Evolutionary conservation across 768 basidiomycete genomes (phyloP).

Genomic region (Tulasnella sp.): DNA sequence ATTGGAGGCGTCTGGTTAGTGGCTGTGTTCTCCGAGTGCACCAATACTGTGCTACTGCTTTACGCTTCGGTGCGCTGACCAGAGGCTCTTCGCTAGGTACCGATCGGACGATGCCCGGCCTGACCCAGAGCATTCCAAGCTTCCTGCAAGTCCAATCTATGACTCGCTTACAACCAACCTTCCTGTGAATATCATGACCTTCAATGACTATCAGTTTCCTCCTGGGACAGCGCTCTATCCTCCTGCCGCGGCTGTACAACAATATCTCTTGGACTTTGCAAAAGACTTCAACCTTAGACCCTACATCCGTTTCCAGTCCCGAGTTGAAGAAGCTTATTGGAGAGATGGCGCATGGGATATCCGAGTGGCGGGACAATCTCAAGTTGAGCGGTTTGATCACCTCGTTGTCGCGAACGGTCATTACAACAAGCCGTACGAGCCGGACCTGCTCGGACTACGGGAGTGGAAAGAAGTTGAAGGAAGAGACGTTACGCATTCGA

Average conservation of each 20-base stretch:
- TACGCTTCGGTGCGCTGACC: neutral
- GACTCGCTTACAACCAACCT: slow-evolving; percentile 76
- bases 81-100: neutral
- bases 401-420: slow-evolving; percentile 72
- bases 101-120: slow-evolving; percentile 26
- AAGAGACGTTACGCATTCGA: slow-evolving; percentile 48
- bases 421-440: slow-evolving; percentile 56
- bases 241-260: slow-evolving; percentile 47
- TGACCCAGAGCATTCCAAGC: slow-evolving; percentile 26
- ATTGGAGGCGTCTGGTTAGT: slow-evolving; percentile 74
- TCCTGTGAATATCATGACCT: slow-evolving; percentile 72
- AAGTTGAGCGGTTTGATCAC: slow-evolving; percentile 45
- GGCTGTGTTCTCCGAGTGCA: neutral
- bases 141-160: slow-evolving; percentile 66
- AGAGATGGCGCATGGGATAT: slow-evolving; percentile 40
- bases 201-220: slow-evolving; percentile 53
- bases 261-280: slow-evolving; percentile 63
- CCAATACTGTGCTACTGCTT: neutral
- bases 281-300: slow-evolving; percentile 49
- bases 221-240: slow-evolving; percentile 68
- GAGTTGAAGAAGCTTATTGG: slow-evolving; percentile 37
- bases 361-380: slow-evolving; percentile 31
- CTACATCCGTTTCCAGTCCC: slow-evolving; percentile 54
- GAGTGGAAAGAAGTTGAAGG: slow-evolving; percentile 44
- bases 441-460: slow-evolving; percentile 49